Evolutionary conservation across 164 flowering plant species (phyloP), one percentile per base, ranked within the genome.

Genomic region (Chimonanthus salicifolius): DNA sequence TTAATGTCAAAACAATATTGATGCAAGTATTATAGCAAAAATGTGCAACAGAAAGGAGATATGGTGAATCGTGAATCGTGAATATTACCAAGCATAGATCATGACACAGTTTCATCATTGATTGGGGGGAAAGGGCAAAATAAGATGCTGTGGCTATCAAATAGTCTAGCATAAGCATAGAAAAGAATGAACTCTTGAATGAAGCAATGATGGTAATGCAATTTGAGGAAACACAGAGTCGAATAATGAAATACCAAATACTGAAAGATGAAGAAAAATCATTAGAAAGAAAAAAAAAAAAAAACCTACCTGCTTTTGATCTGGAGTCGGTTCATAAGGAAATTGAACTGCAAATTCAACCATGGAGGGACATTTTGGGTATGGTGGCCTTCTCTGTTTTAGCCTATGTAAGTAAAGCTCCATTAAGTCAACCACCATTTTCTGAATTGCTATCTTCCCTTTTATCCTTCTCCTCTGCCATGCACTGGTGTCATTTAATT

Each of bases 391-490:
- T 71, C 75, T 91, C 72, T 90, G 97, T 82, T 87, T 91, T 11
- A 94, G 85, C 82, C 99, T 85, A 79, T 94, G 92, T 47, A 94
- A 76, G 77, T 94, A 94, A 46, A 94, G 73, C 88, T 94, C 99
- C 99, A 94, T 94, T 81, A 94, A 85, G 69, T 91, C 96, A 66
- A 94, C 99, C 75, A 94, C 97, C 98, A 94, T 94, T 82, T 89
- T 94, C 84, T 94, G 99, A 70, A 94, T 83, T 7, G 97, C 97
- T 75, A 94, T 86, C 83, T 92, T 91, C 58, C 99, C 99, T 78
- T 91, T 92, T 67, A 81, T 87, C 82, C 89, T 91, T 82, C 97
- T 89, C 83, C 74, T 88, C 81, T 94, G 96, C 99, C 99, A 94
- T n/a, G 77, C 85, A 75, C 85, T 85, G 58, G 91, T 86, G 77